A percentile compares a stretch with the other conserved stretches of the same genome.
Evolutionary conservation across 1,284 basidiomycete species (phyloP).

Genomic region (Malassezia equina): DNA sequence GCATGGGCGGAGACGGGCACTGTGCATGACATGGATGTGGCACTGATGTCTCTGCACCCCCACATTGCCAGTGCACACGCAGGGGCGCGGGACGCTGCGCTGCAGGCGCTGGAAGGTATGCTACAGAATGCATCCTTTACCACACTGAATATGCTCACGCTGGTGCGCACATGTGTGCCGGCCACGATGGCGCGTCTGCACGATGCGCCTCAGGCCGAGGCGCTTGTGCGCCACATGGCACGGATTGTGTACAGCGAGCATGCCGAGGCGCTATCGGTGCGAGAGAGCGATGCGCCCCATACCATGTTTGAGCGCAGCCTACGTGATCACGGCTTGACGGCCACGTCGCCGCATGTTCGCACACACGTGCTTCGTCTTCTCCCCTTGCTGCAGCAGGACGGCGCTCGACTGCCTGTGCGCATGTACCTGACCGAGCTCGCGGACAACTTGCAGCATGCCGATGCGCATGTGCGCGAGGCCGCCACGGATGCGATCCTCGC

Average conservation of each 20-base stretch:
- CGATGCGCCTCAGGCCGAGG: neutral
- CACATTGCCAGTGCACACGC: neutral
- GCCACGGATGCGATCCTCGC: slow-evolving; percentile 69
- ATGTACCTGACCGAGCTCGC: slow-evolving; percentile 72
- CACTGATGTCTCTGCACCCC: neutral
- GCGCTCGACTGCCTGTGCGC: slow-evolving; percentile 61
- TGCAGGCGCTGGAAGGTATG: neutral
- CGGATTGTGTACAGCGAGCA: neutral
- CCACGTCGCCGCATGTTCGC: slow-evolving; percentile 1
- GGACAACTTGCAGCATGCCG: slow-evolving; percentile 75
- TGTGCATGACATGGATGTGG: slow-evolving; percentile 13
- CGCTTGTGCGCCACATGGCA: neutral
- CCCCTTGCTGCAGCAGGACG: slow-evolving; percentile 20
- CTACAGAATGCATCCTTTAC: neutral
- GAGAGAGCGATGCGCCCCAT: slow-evolving; percentile 4
- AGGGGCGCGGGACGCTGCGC: neutral
- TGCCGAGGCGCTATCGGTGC: neutral
- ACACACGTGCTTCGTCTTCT: slow-evolving; percentile 20
- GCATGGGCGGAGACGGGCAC: neutral
- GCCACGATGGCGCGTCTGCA: neutral
- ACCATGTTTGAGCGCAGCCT: neutral
- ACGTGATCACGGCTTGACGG: neutral
- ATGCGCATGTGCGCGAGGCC: slow-evolving; percentile 75
- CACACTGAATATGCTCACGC: neutral
- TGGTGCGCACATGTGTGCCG: slow-evolving; percentile 6